Conservation (phyloP, 768 basidiomycete species). For the Termitomyces sp. region DNA sequence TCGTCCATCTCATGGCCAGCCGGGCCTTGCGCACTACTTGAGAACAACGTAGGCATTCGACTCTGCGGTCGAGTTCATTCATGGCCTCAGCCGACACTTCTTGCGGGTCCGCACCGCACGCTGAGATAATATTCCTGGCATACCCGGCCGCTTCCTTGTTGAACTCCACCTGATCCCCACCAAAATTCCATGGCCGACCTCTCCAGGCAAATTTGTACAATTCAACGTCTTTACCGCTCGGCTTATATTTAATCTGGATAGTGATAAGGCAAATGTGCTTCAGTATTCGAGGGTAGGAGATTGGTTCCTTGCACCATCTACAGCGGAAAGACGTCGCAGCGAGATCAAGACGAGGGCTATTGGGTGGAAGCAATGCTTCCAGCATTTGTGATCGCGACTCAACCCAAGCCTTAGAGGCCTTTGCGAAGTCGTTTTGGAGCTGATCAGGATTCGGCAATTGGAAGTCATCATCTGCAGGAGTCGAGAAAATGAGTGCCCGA, state of each 20-base stretch:
- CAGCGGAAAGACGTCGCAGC: slow-evolving; percentile 29
- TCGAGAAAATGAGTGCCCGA: slow-evolving; percentile 14
- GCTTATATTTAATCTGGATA: neutral
- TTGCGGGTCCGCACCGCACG: slow-evolving; percentile 23
- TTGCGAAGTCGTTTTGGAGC: slow-evolving; percentile 3
- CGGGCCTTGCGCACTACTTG: slow-evolving; percentile 9
- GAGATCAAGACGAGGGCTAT: slow-evolving; percentile 13
- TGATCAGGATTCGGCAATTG: slow-evolving; percentile 6
- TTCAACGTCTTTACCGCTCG: slow-evolving; percentile 8
- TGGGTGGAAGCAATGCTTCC: neutral
- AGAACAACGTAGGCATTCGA: slow-evolving; percentile 26
- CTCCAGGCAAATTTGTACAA: neutral
- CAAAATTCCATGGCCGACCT: slow-evolving; percentile 21
- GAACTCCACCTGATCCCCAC: slow-evolving; percentile 16
- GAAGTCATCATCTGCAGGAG: neutral
- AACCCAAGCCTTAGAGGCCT: slow-evolving; percentile 16
- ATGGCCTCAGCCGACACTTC: slow-evolving; percentile 16
- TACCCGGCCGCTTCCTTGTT: slow-evolving; percentile 21
- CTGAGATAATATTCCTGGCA: slow-evolving; percentile 17
- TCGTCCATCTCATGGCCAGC: slow-evolving; percentile 26
- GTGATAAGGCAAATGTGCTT: slow-evolving; percentile 21
- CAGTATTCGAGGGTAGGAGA: slow-evolving; percentile 24
- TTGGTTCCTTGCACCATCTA: slow-evolving; percentile 23
- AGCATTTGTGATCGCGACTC: slow-evolving; percentile 13
- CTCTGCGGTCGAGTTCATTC: slow-evolving; percentile 18